Base-by-base conservation (phyloP, 2,329 filamentous ascomycete genomes). In the Colletotrichum sp. region DNA sequence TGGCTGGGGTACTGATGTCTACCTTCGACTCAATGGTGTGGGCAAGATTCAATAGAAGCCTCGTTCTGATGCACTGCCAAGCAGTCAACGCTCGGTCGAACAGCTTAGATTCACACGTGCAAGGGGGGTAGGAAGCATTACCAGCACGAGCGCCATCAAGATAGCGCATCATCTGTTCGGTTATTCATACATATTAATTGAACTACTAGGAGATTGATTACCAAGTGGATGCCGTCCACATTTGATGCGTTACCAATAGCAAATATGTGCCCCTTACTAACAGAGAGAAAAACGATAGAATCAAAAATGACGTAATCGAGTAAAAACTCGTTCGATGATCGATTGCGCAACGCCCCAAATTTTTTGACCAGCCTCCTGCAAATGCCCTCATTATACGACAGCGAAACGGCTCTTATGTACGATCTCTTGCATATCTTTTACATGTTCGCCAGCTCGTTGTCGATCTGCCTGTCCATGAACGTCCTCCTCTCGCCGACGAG, bases 401-500 rank as follows among this genome's bases (percentile, higher is more conserved):
- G 66, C 52, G 30, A 36, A 74, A 60, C 12, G 48, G 43, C 71
- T 43, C 30, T 24, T 76, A 75, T 76, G 18, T 75, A 76, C 74
- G 66, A 75, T 60, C 58, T 38, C 21, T 36, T 36, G 28, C 32
- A 32, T 15, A 21, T 24, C 18, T 32, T 55, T 87, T 90, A 98
- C 96, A 99, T 98, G 85, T 94, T 98, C 78, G 96, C 96, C 82
- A 99, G 88, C 88, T 99, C 96, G 72, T 92, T 91, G 86, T 99
- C 97, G 85, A 99, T 99, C 87, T 96, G 94, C 79, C 93, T 91
- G 86, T 98, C 96, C 87, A 99, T 92, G 87, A 98, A 99, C 18
- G 93, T 93, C 83, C 94, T 93, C 84, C 95, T 93, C 85, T 98
- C 96, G 26, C 96, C 96, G 1, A 91, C 89, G 74, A 99, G 89